These are phyloP conservation scores for Termitomyces sp. DNA, from an alignment of 768 basidiomycete genomes.

Conservation along the genomic window DNA sequence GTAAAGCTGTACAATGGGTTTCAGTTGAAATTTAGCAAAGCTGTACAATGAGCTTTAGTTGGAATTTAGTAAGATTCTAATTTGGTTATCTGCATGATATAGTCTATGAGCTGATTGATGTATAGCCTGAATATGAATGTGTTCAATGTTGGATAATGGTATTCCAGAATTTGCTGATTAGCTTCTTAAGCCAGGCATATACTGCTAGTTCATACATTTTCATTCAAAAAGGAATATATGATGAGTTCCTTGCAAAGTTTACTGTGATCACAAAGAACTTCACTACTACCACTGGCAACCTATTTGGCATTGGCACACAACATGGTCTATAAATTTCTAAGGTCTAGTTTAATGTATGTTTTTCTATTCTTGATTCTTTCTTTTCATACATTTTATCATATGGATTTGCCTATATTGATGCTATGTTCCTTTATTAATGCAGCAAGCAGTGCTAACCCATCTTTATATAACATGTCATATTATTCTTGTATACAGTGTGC, in stretches of 20 bases:
- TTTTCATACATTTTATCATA: not conserved
- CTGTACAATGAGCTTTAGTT: constrained; percentile 63
- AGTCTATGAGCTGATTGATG: not conserved
- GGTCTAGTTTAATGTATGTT: constrained; percentile 56
- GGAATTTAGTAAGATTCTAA: constrained; percentile 61
- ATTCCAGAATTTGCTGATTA: not conserved
- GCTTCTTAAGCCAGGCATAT: constrained; percentile 48
- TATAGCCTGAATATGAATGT: constrained; percentile 31
- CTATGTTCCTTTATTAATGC: too few species aligned
- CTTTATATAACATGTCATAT: constrained; percentile 50
- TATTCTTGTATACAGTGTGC: constrained; percentile 57
- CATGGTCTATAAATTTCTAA: constrained; percentile 75
- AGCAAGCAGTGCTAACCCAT: not conserved
- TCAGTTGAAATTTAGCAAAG: too few species aligned
- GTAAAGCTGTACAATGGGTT: too few species aligned
- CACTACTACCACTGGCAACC: constrained; percentile 52
- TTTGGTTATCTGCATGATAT: not conserved
- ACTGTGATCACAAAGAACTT: constrained; percentile 40
- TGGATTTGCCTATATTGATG: not conserved
- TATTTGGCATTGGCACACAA: constrained; percentile 48
- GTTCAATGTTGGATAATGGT: not conserved
- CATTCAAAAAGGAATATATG: constrained; percentile 76
- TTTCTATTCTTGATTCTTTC: not conserved
- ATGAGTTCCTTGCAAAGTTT: constrained; percentile 64
- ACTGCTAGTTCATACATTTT: constrained; percentile 80